Conservation (phyloP, 495 filamentous ascomycete species). For the Letharia columbiana region DNA sequence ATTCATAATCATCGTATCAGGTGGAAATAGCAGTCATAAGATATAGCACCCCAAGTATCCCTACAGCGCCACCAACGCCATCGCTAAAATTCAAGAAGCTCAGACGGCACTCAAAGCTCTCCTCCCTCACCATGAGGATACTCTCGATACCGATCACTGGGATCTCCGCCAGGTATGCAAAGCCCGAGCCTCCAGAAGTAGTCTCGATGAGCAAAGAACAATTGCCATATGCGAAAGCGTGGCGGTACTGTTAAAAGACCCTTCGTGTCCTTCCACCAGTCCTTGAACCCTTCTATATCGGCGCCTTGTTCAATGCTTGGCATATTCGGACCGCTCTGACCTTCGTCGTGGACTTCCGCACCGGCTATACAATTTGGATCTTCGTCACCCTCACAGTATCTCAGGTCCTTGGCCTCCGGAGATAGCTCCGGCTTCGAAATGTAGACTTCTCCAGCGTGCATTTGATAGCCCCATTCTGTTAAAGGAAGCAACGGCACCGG, state of each 20-base stretch:
- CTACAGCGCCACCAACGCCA: conserved; percentile 13
- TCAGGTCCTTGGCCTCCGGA: conserved; percentile 58
- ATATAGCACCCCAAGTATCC: neutral
- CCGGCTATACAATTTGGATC: conserved; percentile 65
- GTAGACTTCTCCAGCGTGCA: conserved; percentile 80
- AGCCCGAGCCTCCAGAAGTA: conserved; percentile 92
- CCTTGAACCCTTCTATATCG: conserved; percentile 24
- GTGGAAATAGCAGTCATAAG: neutral
- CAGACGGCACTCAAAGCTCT: neutral
- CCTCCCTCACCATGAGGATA: conserved; percentile 21
- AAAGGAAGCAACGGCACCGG: conserved; percentile 85
- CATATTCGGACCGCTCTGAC: neutral
- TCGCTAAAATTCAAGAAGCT: conserved; percentile 9
- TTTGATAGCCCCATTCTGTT: conserved; percentile 74
- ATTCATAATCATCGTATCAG: neutral
- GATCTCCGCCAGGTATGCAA: conserved; percentile 80
- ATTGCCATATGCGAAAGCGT: conserved; percentile 69
- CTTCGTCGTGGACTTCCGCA: conserved; percentile 30
- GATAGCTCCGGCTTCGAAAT: conserved; percentile 64
- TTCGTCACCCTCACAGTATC: conserved; percentile 57
- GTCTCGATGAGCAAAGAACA: conserved; percentile 91
- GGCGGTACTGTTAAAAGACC: conserved; percentile 45
- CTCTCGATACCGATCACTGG: conserved; percentile 53
- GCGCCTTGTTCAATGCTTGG: conserved; percentile 24
- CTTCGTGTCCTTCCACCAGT: conserved; percentile 23